Percentiles rank a stretch among this genome's conserved stretches.
Evolutionary conservation across 495 filamentous ascomycete species (phyloP).

Genomic region (Aspergillus cavernicola): DNA sequence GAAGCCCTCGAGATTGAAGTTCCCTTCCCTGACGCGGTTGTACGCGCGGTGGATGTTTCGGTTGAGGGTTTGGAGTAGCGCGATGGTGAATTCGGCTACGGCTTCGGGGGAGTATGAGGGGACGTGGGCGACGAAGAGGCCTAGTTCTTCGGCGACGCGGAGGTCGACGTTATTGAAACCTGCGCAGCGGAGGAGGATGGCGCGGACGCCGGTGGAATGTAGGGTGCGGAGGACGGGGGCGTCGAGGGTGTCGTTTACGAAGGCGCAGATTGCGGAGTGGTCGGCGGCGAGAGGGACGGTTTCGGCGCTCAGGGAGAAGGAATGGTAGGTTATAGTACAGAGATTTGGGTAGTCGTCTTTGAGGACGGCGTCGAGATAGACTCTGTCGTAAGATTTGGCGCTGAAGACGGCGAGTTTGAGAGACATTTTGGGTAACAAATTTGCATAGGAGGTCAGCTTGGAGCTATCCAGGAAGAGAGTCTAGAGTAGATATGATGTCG

Average conservation of each 20-base stretch:
- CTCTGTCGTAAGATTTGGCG: constrained; percentile 58
- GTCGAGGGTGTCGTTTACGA: constrained; percentile 63
- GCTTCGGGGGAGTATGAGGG: constrained; percentile 68
- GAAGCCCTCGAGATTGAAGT: constrained; percentile 64
- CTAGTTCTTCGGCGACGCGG: constrained; percentile 47
- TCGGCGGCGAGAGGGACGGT: constrained; percentile 54
- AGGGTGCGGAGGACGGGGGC: constrained; percentile 49
- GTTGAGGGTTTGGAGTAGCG: constrained; percentile 65
- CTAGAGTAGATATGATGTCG: not conserved
- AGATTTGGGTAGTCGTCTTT: constrained; percentile 21
- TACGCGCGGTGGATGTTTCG: constrained; percentile 69
- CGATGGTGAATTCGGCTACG: constrained; percentile 68
- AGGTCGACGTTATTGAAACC: constrained; percentile 71
- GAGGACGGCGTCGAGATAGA: constrained; percentile 40
- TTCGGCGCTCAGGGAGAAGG: constrained; percentile 51
- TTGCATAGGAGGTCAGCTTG: not conserved
- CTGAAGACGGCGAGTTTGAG: constrained; percentile 57
- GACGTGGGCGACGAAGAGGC: constrained; percentile 63
- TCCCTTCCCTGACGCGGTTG: constrained; percentile 68
- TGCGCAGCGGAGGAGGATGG: constrained; percentile 63
- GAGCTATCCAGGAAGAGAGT: too few relatives aligned
- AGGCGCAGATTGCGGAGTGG: constrained; percentile 61
- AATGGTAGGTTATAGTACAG: constrained; percentile 48
- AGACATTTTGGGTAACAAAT: constrained; percentile 37
- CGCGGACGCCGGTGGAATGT: constrained; percentile 44